Percentiles rank a stretch among this genome's conserved stretches.
Conservation (phyloP, 495 filamentous ascomycete species). For the Neurospora tetraspora region DNA sequence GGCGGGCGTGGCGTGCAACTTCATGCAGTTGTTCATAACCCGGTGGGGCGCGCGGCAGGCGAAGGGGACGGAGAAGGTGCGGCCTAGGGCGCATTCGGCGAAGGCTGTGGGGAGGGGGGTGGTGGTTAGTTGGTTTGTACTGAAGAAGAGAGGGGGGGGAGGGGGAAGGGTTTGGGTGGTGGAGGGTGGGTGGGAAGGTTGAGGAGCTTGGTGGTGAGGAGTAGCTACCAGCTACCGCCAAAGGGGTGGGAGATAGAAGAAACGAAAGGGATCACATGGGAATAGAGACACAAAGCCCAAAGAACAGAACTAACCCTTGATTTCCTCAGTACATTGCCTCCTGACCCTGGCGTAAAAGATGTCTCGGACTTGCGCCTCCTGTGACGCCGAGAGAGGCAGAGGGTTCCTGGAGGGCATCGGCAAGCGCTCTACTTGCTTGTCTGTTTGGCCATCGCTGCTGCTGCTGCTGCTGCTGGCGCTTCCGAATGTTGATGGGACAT, state of each 20-base stretch:
- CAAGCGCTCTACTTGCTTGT: conserved; percentile 17
- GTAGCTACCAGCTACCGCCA: not conserved
- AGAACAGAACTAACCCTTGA: conserved; percentile 53
- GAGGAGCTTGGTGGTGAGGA: not conserved
- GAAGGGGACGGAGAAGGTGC: conserved; percentile 79
- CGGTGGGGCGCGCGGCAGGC: conserved; percentile 67
- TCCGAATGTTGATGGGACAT: conserved; percentile 5
- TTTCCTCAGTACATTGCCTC: conserved; percentile 67
- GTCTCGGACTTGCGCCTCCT: conserved; percentile 85
- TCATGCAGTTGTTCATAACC: conserved; percentile 91
- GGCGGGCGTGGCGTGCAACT: conserved; percentile 66
- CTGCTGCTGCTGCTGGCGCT: not conserved
- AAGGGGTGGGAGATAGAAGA: not conserved
- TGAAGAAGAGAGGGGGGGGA: conserved; percentile 1
- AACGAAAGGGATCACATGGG: not conserved
- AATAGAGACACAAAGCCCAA: not conserved
- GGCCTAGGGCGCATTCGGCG: conserved; percentile 75
- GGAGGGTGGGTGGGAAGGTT: not conserved
- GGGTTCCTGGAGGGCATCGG: conserved; percentile 66
- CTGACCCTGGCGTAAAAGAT: conserved; percentile 84
- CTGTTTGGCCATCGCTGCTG: not conserved
- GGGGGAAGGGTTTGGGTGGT: not conserved
- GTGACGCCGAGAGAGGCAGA: conserved; percentile 79
- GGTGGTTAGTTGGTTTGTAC: not conserved
- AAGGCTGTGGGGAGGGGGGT: conserved; percentile 46